Base-by-base conservation (phyloP, 768 basidiomycete genomes). In the Collybia nuda region DNA sequence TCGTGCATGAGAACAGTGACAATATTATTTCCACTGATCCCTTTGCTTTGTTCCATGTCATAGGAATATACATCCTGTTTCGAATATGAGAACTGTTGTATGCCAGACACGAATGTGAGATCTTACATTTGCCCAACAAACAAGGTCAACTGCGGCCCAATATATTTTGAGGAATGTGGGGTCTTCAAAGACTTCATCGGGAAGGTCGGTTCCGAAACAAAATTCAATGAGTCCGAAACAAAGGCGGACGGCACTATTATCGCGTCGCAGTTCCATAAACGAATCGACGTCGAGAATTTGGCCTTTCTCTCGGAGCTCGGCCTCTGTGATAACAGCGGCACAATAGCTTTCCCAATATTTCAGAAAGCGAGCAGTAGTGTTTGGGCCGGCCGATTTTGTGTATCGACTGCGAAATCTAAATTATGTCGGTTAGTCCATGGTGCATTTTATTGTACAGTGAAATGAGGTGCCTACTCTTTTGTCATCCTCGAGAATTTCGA, bases 71-170 rank as follows among this genome's bases (percentile, higher is more conserved):
- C 65, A 53, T 88, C 85, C 85, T 86, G 57, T 40, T 43, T 54
- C 48, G 15, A 57, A 37, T 35, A 53, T 14, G 50, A 44, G 40
- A 21, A 44, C 23, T 32, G 32, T 43, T 14, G 47, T 19, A 5
- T 23, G 15, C 17, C 15, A 41, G 32, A 48, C 32, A 14, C 23
- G 17, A 19, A 26, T 26, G 39, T 41, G 14, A 35, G 24, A 18
- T 67, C 79, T 65, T 53, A 87, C 86, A 63, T 89, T 88, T 18
- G 85, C 69, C 84, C 80, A 87, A 65, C 80, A 82, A 47, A 88
- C 79, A 56, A 85, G 72, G 62, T 89, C 86, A 37, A 77, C 77
- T 8, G 81, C 84, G 6, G 80, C 78, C 60, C 74, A 77, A 57
- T 84, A 79, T 32, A 82, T 74, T 36, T 71, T 70, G 61, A 72